Evolutionary conservation across 768 basidiomycete genomes (phyloP).

Genomic region (Trametes punicea): DNA sequence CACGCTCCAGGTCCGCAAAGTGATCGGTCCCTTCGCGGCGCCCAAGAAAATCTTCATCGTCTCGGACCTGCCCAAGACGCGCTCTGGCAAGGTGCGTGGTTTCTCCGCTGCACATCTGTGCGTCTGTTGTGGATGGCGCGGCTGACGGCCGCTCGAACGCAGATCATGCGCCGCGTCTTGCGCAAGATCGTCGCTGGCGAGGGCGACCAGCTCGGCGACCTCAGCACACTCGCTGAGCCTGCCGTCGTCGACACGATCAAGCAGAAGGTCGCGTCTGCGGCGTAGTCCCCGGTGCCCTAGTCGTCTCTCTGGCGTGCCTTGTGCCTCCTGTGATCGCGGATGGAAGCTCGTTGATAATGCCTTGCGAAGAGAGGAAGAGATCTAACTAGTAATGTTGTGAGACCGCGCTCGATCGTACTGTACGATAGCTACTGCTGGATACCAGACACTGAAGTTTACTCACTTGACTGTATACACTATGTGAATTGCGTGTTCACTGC

Average conservation of each 20-base stretch:
- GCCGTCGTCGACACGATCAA: constrained; percentile 82
- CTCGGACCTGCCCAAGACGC: constrained; percentile 86
- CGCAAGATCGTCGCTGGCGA: constrained; percentile 95
- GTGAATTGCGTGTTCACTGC: no score
- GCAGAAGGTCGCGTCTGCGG: constrained; percentile 55
- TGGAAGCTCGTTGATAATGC: neutral
- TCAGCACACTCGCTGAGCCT: constrained; percentile 91
- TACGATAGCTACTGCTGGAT: constrained; percentile 16
- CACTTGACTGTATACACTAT: neutral
- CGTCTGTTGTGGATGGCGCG: neutral
- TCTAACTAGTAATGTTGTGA: neutral
- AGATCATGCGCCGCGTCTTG: constrained; percentile 95
- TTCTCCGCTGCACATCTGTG: constrained; percentile 1
- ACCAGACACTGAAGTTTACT: constrained; percentile 1
- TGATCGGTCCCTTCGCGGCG: constrained; percentile 96
- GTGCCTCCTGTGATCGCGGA: neutral
- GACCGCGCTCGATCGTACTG: constrained; percentile 4
- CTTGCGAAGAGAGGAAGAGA: neutral
- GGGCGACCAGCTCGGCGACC: constrained; percentile 92
- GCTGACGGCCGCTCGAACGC: neutral
- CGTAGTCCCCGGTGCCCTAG: neutral
- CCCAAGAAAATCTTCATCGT: constrained; percentile 91
- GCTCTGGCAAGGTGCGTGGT: constrained; percentile 79
- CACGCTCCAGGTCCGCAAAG: constrained; percentile 91
- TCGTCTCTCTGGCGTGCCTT: neutral